Evolutionary conservation across 805 yeast genomes (phyloP).

Genomic region (Grigorovia yakushimaensis): DNA sequence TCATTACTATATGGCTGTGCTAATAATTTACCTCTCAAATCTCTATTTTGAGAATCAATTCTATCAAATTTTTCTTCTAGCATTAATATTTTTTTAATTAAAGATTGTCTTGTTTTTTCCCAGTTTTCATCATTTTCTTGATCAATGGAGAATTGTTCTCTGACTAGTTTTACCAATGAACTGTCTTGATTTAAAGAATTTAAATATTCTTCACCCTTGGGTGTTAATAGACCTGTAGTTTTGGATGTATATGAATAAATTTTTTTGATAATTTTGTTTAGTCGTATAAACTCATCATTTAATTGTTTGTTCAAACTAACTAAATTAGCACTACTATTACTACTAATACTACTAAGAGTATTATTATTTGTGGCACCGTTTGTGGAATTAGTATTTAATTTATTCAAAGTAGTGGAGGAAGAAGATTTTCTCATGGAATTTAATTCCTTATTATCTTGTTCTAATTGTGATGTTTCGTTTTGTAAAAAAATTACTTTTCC

Average conservation of each 20-base stretch:
- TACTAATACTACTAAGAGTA: neutral
- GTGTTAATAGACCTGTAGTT: conserved; percentile 20
- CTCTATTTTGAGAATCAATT: conserved; percentile 15
- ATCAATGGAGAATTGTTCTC: conserved; percentile 21
- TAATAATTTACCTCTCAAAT: conserved; percentile 9
- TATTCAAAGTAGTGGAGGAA: conserved; percentile 4
- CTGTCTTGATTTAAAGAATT: conserved; percentile 16
- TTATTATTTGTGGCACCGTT: neutral
- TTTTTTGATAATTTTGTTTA: conserved; percentile 11
- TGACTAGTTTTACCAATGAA: conserved; percentile 15
- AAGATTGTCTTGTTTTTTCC: conserved; percentile 14
- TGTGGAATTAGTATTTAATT: neutral
- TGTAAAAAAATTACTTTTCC: conserved; percentile 11
- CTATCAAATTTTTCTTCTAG: conserved; percentile 21
- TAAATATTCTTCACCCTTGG: conserved; percentile 20
- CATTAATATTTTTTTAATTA: conserved; percentile 14
- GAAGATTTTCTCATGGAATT: conserved; percentile 12
- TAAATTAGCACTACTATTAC: neutral
- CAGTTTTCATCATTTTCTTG: conserved; percentile 19
- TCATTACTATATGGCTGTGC: conserved; percentile 6
- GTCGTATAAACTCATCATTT: neutral
- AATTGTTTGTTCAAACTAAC: neutral
- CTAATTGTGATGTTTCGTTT: conserved; percentile 10
- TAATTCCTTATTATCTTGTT: conserved; percentile 18
- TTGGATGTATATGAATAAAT: conserved; percentile 17